phyloP scores from a whole-genome alignment of 2,329 filamentous ascomycete genomes.

The Diplocarpon rosae region DNA sequence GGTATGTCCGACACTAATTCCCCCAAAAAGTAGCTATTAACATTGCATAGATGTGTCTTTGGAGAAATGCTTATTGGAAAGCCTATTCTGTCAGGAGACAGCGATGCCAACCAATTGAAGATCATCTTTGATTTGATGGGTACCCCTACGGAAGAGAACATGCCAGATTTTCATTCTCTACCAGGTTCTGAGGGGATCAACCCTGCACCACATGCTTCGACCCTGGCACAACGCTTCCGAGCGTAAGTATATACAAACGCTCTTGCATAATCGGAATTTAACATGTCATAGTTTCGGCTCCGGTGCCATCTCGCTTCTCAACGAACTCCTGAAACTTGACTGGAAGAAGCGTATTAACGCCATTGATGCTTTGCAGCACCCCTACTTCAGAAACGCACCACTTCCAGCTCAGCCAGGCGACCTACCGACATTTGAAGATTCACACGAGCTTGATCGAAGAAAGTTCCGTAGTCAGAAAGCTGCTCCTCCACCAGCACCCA shows the following conservation, averaged over 20 bases:
- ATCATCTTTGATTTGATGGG: conserved; percentile 92
- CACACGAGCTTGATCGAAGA: conserved; percentile 88
- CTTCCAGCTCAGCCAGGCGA: conserved; percentile 73
- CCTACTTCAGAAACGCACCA: conserved; percentile 76
- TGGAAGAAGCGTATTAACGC: conserved; percentile 86
- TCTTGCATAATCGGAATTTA: neutral
- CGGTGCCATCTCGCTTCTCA: conserved; percentile 66
- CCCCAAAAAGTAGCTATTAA: conserved; percentile 10
- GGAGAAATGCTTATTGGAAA: conserved; percentile 94
- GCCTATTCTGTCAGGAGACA: conserved; percentile 83
- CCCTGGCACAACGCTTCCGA: conserved; percentile 62
- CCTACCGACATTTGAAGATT: conserved; percentile 85
- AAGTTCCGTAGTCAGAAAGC: conserved; percentile 82
- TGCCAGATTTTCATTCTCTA: conserved; percentile 81
- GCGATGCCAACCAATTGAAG: conserved; percentile 79
- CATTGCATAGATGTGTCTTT: conserved; percentile 67
- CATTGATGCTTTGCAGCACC: conserved; percentile 82
- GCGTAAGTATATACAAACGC: conserved; percentile 37
- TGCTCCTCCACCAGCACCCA: conserved; percentile 77
- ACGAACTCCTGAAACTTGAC: conserved; percentile 75
- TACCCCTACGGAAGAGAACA: conserved; percentile 75
- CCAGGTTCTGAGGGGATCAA: conserved; percentile 70
- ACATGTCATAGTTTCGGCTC: conserved; percentile 44
- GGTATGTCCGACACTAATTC: conserved; percentile 42
- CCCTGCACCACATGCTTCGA: conserved; percentile 50